Base-by-base conservation (phyloP, 2,329 filamentous ascomycete species). In the Sporothrix pseudoabietina region DNA sequence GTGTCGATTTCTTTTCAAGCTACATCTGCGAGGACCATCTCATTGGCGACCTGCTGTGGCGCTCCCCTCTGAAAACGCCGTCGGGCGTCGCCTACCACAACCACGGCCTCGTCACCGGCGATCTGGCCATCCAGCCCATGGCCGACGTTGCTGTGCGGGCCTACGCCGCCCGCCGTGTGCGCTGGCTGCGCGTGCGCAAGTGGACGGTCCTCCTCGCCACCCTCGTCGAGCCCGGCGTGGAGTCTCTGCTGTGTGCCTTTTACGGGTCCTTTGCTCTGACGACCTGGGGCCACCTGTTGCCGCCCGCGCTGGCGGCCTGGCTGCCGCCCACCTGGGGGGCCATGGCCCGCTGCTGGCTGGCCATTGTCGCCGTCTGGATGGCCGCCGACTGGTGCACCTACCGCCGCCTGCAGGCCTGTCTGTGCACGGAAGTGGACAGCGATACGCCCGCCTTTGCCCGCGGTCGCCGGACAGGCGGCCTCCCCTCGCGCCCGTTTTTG, bases 11-110 rank as follows among this genome's bases (percentile, higher is more conserved):
- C 82, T 99, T 82, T 97, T 88, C 93, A 1, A 44, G 6, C 76
- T 97, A 97, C 79, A 98, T 99, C 79, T 99, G 96, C 83, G 97
- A 99, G 81, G 96, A 99, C 79, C 96, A 99, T 79, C 85, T 98
- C 32, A 97, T 99, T 72, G 95, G 95, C 14, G 96, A 99, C 77
- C 83, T 96, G 0, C 86, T 99, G 4, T 99, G 94, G 94, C 90
- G 90, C 72, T 87, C 88, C n/a, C 79, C 83, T 1, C 82, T 92
- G 5, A 86, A 88, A 19, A 66, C 61, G 8, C n/a, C 39, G 5
- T 10, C n/a, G 22, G 61, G 61, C 39, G 61, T 30, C 12, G 19
- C 69, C 1, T 91, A 88, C 82, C 87, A 73, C 68, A 97, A 97
- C 78, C 96, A 99, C 80, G 92, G 89, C 5, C 86, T 98, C 73